Evolutionary conservation across 768 basidiomycete species (phyloP), one percentile per base, ranked within the genome.

Genomic region (Termitomyces sp.): DNA sequence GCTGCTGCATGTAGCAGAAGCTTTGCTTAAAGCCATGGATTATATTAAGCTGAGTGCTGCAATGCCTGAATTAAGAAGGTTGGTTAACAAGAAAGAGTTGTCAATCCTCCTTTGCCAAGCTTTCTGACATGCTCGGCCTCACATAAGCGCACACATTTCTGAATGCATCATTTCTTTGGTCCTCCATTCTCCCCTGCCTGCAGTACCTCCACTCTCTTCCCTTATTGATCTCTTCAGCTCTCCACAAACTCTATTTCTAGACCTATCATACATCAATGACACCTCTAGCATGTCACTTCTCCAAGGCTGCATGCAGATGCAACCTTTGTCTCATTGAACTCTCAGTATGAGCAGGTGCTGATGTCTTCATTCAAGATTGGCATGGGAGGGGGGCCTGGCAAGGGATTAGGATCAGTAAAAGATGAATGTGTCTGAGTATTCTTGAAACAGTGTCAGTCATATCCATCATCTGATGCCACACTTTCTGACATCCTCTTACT

Each of bases 371-470:
- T 2, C 77, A 92, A 4, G 88, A 96, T 68, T 76, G 84, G 21
- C 77, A 71, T 57, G 93, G 94, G 0, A 86, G n/a, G 77, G 62
- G 80, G 74, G 73, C 86, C 73, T 7, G 82, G 77, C 64, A 93
- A 82, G 9, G 59, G 56, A 17, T 7, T 51, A 5, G 83, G 85
- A 5, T 71, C 73, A n/a, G 82, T 83, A 7, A 89, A 86, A 64
- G 90, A 91, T 47, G 92, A 96, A 63, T 77, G 83, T 9, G 88
- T 94, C 55, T 78, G 85, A 55, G 87, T 85, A 0, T 94, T 94
- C 63, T 70, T 97, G 59, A 74, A 87, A 54, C 93, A 96, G 71
- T 88, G 91, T 92, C 60, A 57, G 88, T 76, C 19, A 19, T 8
- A 41, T 5, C 4, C 40, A 37, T 37, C 34, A 3, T 37, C 17